phyloP scores from a whole-genome alignment of 805 yeast genomes.

The Phaffomyces antillensis region DNA sequence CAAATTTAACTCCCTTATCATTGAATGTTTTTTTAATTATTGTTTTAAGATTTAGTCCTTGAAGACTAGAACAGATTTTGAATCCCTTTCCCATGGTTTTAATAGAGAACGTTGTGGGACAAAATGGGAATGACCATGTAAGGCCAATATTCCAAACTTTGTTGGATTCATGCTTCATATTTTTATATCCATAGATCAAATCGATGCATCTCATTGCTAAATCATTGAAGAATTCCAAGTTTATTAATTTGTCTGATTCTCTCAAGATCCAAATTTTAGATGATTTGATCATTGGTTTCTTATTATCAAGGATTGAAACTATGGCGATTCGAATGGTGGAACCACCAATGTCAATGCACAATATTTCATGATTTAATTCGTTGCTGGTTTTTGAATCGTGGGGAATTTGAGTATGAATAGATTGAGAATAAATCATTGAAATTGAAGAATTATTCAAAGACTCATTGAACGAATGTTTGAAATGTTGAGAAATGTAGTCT shows the following conservation, averaged over 20 bases:
- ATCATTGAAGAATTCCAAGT: conserved; percentile 34
- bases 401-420: background rate
- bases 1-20: conserved; percentile 21
- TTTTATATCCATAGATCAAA: background rate
- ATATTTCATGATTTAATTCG: background rate
- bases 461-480: background rate
- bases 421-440: conserved; percentile 11
- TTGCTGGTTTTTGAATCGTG: background rate
- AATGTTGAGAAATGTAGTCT: background rate
- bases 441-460: background rate
- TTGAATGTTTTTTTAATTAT: conserved; percentile 32
- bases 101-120: too few relatives aligned
- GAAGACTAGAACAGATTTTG: conserved; percentile 2
- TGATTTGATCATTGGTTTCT: background rate
- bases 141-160: conserved; percentile 30
- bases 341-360: conserved; percentile 51
- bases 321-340: conserved; percentile 39
- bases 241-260: conserved; percentile 30
- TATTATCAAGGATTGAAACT: background rate
- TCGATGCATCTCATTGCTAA: conserved; percentile 24
- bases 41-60: conserved; percentile 32
- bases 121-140: conserved; percentile 52
- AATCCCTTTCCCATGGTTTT: conserved; percentile 56
- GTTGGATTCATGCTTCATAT: background rate
- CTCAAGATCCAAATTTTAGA: conserved; percentile 11